Evolutionary conservation across 352 stramenopile species (phyloP), one percentile per base, ranked within the genome.

Genomic region (Peronospora tabacina): DNA sequence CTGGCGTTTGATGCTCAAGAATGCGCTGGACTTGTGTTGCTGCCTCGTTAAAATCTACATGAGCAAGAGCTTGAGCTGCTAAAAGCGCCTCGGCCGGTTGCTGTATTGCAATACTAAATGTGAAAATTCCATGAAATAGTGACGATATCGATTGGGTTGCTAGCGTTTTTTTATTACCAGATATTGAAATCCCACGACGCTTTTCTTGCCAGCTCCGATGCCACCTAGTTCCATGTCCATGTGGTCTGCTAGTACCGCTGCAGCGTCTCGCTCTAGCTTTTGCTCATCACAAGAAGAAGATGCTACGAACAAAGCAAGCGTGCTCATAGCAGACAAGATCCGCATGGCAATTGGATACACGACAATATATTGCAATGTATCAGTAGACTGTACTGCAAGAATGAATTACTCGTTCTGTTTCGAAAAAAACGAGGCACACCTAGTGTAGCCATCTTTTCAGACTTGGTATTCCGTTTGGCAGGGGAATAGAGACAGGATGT

Each of bases 21-120:
- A 93, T 63, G 19, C 39, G 85, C 75, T 70, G 65, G 34, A 91
- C 86, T 33, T 93, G 80, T 3, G 40, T 33, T 2, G 68, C 67
- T 1, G 79, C 82, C 35, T 68, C 59, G 9, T 56, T 49, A 49
- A 93, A 93, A 63, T 93, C 72, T 34, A 78, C 63, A 39, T 93
- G 82, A 2, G 82, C 79, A 49, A 88, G 62, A 19, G 82, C 82
- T 66, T 93, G 82, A 4, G 80, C 78, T 5, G 82, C 80, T 10
- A 93, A 50, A 37, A 93, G 60, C 48, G 80, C 80, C 20, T 93
- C 82, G 2, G 67, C 68, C 3, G 75, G 75, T 82, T 90, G 91
- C 65, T 74, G 13, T 5, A 17, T 6, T 12, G 22, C 17, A 34
- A 38, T 38, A 38, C 0, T 11, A 7, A 13, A 38, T 20, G 7